phyloP scores from a whole-genome alignment of 257 asterid species.

The Lithospermum erythrorhizon region DNA sequence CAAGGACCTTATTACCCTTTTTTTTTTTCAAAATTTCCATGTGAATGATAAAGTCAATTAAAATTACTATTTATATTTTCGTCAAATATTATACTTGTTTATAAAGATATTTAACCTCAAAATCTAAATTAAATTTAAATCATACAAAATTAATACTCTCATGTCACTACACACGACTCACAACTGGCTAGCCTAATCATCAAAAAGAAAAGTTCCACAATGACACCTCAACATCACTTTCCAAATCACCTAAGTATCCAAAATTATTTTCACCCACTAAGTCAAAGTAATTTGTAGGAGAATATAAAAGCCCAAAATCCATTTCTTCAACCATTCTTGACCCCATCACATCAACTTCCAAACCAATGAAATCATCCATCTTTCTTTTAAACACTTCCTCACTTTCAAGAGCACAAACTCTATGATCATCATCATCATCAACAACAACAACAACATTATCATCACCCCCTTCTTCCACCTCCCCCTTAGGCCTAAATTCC shows the following conservation, averaged over 20 bases:
- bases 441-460: not conserved
- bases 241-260: conserved; percentile 33
- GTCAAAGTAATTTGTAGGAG: conserved; percentile 37
- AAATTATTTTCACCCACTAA: conserved; percentile 18
- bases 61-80: no score
- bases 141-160: no score
- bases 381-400: not conserved
- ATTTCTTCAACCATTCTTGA: conserved; percentile 11
- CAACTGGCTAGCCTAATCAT: conserved; percentile 2
- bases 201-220: conserved; percentile 47
- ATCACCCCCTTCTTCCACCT: not conserved
- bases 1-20: conserved; percentile 4
- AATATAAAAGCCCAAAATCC: conserved; percentile 41
- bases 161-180: no score
- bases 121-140: no score
- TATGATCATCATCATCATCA: not conserved
- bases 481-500: conserved; percentile 20
- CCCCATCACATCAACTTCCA: no score
- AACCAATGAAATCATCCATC: no score
- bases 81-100: no score
- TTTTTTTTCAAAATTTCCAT: no score
- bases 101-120: no score
- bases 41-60: no score
- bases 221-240: conserved; percentile 36
- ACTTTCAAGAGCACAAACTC: not conserved